Percentiles rank a stretch among this genome's conserved stretches.
These are phyloP conservation scores for Fusarium concolor DNA, from an alignment of 2,329 filamentous ascomycete genomes.

Conservation along the genomic window DNA sequence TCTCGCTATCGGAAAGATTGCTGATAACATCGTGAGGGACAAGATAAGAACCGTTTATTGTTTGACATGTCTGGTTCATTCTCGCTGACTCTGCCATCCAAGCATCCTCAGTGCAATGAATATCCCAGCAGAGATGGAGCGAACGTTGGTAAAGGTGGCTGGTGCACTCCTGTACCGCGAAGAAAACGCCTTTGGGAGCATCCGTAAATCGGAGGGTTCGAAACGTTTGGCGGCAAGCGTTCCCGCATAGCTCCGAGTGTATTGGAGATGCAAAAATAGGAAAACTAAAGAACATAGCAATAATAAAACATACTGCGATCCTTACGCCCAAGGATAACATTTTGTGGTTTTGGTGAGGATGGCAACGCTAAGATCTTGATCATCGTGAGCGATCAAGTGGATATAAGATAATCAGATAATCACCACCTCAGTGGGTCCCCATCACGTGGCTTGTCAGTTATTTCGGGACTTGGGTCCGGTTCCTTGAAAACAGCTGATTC, in stretches of 20 bases:
- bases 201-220: conserved; percentile 19
- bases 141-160: conserved; percentile 10
- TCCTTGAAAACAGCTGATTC: not conserved
- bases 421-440: conserved; percentile 3
- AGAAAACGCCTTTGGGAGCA: conserved; percentile 6
- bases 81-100: not conserved
- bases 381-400: not conserved
- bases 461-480: not conserved
- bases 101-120: not conserved
- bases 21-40: not conserved
- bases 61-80: conserved; percentile 12
- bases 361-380: not conserved
- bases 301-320: fast-evolving
- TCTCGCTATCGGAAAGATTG: not conserved
- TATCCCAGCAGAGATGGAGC: conserved; percentile 13
- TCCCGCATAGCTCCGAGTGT: not conserved
- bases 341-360: fast-evolving
- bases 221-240: conserved; percentile 22
- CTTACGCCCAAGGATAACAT: not conserved
- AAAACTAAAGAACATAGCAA: fast-evolving
- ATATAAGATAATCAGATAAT: conserved; percentile 32
- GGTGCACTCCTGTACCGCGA: conserved; percentile 5
- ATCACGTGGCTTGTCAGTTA: conserved; percentile 13
- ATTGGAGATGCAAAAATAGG: not conserved
- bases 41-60: not conserved